Conservation (phyloP, 1,139 yeast species). For the Hyphopichia burtonii region DNA sequence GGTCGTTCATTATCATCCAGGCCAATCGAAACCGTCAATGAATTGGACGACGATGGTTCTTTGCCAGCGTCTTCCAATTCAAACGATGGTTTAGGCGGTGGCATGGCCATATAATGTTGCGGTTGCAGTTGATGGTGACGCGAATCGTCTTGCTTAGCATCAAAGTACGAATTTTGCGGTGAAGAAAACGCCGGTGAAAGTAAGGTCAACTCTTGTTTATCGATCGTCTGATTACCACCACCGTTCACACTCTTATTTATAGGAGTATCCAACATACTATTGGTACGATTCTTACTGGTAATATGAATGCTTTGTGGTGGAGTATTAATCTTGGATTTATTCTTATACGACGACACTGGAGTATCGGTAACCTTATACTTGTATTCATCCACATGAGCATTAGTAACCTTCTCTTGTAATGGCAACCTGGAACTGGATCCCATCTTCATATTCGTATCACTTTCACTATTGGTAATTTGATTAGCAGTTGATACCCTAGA, state of each 20-base stretch:
- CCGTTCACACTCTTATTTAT: conserved; percentile 8
- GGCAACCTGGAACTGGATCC: conserved; percentile 11
- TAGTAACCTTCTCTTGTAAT: conserved; percentile 14
- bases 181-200: conserved; percentile 53
- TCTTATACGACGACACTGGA: conserved; percentile 1
- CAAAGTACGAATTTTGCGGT: conserved; percentile 26
- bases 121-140: background rate
- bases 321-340: conserved; percentile 28
- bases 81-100: conserved; percentile 17
- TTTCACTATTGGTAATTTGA: background rate
- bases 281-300: conserved; percentile 4
- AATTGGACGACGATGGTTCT: background rate
- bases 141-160: background rate
- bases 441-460: background rate
- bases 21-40: background rate
- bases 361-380: conserved; percentile 2
- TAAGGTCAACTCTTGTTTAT: conserved; percentile 15
- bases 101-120: conserved; percentile 1
- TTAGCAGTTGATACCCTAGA: background rate
- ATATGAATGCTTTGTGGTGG: conserved; percentile 31
- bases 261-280: conserved; percentile 18
- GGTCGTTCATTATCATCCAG: conserved; percentile 8
- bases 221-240: conserved; percentile 3
- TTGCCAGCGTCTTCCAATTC: background rate
- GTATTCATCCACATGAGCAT: conserved; percentile 1